Evolutionary conservation across 2,329 filamentous ascomycete species (phyloP).

Genomic region (Lojkania enalia): DNA sequence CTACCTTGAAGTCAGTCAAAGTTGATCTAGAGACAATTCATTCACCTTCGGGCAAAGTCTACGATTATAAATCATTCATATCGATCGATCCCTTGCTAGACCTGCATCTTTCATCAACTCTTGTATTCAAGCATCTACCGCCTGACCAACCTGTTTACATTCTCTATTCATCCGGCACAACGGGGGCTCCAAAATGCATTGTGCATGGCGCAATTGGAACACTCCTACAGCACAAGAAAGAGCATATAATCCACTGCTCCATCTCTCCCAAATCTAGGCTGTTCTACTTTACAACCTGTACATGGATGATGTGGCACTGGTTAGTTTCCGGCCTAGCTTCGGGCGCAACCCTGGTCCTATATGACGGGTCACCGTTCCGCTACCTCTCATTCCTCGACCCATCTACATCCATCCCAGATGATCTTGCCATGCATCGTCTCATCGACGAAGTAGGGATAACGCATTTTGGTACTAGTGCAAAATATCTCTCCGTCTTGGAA

Average conservation of each 20-base stretch:
- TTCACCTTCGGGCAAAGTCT: slow-evolving; percentile 36
- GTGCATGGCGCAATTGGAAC: slow-evolving; percentile 90
- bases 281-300: slow-evolving; percentile 93
- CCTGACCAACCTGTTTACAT: slow-evolving; percentile 92
- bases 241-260: slow-evolving; percentile 85
- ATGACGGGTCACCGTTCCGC: slow-evolving; percentile 88
- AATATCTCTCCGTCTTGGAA: slow-evolving; percentile 89
- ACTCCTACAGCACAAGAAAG: slow-evolving; percentile 95
- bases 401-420: slow-evolving; percentile 62
- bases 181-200: slow-evolving; percentile 85
- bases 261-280: slow-evolving; percentile 72
- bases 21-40: slow-evolving; percentile 48
- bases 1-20: slow-evolving; percentile 58
- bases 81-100: slow-evolving; percentile 50
- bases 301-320: slow-evolving; percentile 99
- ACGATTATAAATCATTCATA: slow-evolving; percentile 42
- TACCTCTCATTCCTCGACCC: slow-evolving; percentile 45
- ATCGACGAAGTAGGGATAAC: slow-evolving; percentile 82
- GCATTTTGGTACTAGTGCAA: slow-evolving; percentile 92
- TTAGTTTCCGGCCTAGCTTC: slow-evolving; percentile 81
- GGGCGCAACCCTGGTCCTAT: slow-evolving; percentile 82
- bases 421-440: slow-evolving; percentile 79
- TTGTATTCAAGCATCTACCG: slow-evolving; percentile 72
- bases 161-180: slow-evolving; percentile 91
- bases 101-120: slow-evolving; percentile 21